Conservation (phyloP, 495 filamentous ascomycete genomes). For the Penicillium ochrochloron region DNA sequence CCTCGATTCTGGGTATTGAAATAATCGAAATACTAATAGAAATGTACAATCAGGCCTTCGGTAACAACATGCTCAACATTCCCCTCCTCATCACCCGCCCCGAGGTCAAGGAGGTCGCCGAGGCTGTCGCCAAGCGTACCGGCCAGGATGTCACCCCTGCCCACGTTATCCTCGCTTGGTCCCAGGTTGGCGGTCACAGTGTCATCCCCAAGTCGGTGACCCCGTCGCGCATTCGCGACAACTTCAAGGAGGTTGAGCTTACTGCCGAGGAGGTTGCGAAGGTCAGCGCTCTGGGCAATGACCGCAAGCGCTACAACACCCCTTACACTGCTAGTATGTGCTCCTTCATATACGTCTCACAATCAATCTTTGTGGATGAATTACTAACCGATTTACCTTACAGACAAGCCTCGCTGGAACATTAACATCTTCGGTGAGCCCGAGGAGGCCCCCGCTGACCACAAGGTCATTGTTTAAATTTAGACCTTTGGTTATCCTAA, state of each 20-base stretch:
- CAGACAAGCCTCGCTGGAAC: constrained; percentile 52
- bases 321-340: constrained; percentile 45
- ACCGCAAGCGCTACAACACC: constrained; percentile 54
- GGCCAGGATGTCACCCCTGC: constrained; percentile 45
- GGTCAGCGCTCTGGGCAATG: constrained; percentile 46
- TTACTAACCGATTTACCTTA: constrained; percentile 8
- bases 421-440: constrained; percentile 52
- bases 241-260: constrained; percentile 56
- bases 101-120: constrained; percentile 50
- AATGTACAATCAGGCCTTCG: constrained; percentile 41
- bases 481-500: neutral
- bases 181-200: constrained; percentile 51
- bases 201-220: constrained; percentile 58
- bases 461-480: constrained; percentile 39
- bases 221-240: constrained; percentile 49
- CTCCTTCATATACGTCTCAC: neutral
- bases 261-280: constrained; percentile 50
- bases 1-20: neutral
- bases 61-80: constrained; percentile 50
- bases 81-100: constrained; percentile 52
- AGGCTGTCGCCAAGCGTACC: constrained; percentile 45
- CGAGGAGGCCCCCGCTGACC: constrained; percentile 46
- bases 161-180: constrained; percentile 55
- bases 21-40: constrained; percentile 9
- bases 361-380: neutral